Evolutionary conservation across 2,329 filamentous ascomycete genomes (phyloP), one percentile per base, ranked within the genome.

Genomic region (Ophiocordyceps sinensis): DNA sequence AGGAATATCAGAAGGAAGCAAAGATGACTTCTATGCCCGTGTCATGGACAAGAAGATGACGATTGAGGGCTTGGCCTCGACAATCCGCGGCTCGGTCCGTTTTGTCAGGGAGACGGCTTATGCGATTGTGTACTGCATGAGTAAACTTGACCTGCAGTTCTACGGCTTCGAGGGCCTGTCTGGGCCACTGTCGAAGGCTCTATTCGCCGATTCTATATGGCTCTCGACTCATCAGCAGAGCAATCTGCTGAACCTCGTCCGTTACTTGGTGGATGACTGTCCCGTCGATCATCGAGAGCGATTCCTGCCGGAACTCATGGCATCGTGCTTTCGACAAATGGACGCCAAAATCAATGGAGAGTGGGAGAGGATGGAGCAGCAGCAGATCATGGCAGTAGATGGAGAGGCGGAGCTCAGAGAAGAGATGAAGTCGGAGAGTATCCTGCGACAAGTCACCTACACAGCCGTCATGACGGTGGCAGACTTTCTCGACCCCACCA

Each of bases 351-450:
- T 96, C 47, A 83, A 77, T 29, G 70, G 74, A 0, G 89, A 96
- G 57, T 98, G 91, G 91, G 76, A 81, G 45, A 76, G 77, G 48
- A 77, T 95, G 43, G 75, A 79, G 54, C 64, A 72, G 47, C 66
- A 76, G 47, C 73, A 82, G 49, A 66, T 65, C 17, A 65, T 77
- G 12, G 72, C 74, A 35, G 73, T 79, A 2, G 79, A 79, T 4
- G 79, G 80, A 17, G 85, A 88, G 42, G 84, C 85, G n/a, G 61
- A 55, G 44, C 65, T 98, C 41, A 85, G 84, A 1, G 87, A 95
- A 50, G 91, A 98, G 64, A 98, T 98, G 91, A 94, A 95, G 62
- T 81, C 85, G 7, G 91, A 98, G 59, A 96, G 89, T 54, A 93
- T 98, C 28, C 66, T 98, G 37, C 78, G 91, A 17, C 87, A 95